Evolutionary conservation across 345 rosid species (phyloP).

Genomic region (Aethionema arabicum): DNA sequence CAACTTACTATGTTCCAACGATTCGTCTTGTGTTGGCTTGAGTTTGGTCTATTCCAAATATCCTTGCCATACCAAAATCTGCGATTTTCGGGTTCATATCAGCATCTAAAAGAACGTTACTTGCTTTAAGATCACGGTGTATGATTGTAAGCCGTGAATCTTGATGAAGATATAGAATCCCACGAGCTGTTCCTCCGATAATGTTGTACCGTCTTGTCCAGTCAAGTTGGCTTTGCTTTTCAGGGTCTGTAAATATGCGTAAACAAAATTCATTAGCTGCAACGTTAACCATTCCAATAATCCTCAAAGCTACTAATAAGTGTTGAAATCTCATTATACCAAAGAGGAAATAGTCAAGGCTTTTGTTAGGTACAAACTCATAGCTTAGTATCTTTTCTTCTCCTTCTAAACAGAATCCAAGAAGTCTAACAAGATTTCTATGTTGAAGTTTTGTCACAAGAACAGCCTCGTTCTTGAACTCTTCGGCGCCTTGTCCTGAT

Average conservation of each 20-base stretch:
- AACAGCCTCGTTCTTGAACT: conserved; percentile 27
- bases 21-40: conserved; percentile 41
- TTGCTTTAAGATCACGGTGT: neutral
- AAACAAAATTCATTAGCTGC: neutral
- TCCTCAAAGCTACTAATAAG: neutral
- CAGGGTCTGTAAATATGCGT: conserved; percentile 25
- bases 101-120: neutral
- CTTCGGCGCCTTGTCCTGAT: conserved; percentile 18
- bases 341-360: conserved; percentile 5
- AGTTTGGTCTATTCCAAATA: conserved; percentile 36
- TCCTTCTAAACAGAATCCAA: conserved; percentile 35
- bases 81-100: conserved; percentile 52
- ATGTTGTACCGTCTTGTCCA: conserved; percentile 47
- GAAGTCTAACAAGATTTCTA: conserved; percentile 46
- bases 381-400: conserved; percentile 12
- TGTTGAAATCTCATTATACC: neutral
- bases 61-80: conserved; percentile 60
- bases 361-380: conserved; percentile 21
- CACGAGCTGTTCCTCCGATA: conserved; percentile 44
- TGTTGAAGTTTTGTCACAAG: conserved; percentile 34
- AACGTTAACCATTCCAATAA: neutral
- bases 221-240: conserved; percentile 32
- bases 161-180: conserved; percentile 35
- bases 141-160: conserved; percentile 29
- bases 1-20: conserved; percentile 39